Conservation (phyloP, 2,329 filamentous ascomycete genomes). For the Clonostachys byssicola region DNA sequence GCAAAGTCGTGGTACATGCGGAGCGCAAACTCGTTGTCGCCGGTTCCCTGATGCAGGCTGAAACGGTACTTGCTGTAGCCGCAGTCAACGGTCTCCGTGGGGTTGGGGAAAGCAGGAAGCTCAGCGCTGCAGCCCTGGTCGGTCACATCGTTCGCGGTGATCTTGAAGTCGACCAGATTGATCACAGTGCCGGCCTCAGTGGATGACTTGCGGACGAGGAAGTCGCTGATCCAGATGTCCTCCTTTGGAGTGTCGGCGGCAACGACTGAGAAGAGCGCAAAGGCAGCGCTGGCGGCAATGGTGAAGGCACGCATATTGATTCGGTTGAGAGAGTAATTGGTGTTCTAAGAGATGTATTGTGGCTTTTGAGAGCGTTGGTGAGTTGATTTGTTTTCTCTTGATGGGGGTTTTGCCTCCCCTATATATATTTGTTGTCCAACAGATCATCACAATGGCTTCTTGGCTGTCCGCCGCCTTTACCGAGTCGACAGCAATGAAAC, state of each 20-base stretch:
- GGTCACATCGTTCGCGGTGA: not conserved
- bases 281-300: not conserved
- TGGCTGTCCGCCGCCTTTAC: no score
- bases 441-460: no score
- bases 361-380: no score
- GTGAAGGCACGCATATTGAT: not conserved
- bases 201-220: not conserved
- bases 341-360: no score
- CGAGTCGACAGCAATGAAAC: no score
- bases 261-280: not conserved
- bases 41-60: not conserved
- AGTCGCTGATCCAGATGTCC: not conserved
- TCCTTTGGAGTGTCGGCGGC: not conserved
- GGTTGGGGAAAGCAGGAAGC: not conserved
- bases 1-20: not conserved
- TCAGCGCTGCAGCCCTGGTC: constrained; percentile 1
- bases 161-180: not conserved
- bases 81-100: not conserved
- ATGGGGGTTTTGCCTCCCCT: no score
- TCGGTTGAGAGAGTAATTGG: no score
- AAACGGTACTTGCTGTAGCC: not conserved
- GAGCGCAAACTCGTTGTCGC: not conserved
- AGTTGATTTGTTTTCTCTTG: no score
- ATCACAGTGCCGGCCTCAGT: not conserved
- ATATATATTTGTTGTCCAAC: no score